Percentiles rank a stretch among this genome's conserved stretches.
phyloP scores from a whole-genome alignment of 2,329 filamentous ascomycete species.

The Fusarium concolor region DNA sequence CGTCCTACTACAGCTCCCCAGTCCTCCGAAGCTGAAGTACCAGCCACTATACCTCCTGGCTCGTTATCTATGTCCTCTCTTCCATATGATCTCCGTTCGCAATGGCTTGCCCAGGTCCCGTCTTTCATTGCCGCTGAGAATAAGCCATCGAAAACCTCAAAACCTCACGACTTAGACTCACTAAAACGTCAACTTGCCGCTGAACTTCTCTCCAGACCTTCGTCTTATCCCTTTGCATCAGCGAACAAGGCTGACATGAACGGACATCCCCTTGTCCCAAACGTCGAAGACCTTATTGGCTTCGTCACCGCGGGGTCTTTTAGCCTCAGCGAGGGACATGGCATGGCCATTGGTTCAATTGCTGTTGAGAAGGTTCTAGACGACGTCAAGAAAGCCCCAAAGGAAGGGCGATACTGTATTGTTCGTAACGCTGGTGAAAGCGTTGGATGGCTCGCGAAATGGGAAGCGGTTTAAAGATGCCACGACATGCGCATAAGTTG shows the following conservation, averaged over 20 bases:
- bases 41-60: conserved; percentile 55
- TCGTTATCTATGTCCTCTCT: conserved; percentile 43
- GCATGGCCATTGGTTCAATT: conserved; percentile 80
- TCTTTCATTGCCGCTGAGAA: neutral
- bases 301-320: conserved; percentile 92
- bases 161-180: conserved; percentile 49
- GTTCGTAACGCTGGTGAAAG: conserved; percentile 83
- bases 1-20: conserved; percentile 33
- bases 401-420: conserved; percentile 74
- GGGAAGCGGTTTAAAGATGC: conserved; percentile 71
- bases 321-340: conserved; percentile 80
- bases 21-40: conserved; percentile 57
- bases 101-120: conserved; percentile 76
- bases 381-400: conserved; percentile 47
- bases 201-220: conserved; percentile 58
- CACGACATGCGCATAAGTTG: neutral
- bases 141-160: conserved; percentile 28
- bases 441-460: conserved; percentile 81
- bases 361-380: conserved; percentile 67
- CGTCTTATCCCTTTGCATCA: conserved; percentile 49
- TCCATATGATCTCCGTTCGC: conserved; percentile 66
- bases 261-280: conserved; percentile 76
- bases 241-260: conserved; percentile 55
- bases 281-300: conserved; percentile 81
- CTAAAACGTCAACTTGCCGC: conserved; percentile 60